These are phyloP conservation scores for Pythium vanterpoolii DNA, from an alignment of 352 stramenopile species.

Conservation along the genomic window DNA sequence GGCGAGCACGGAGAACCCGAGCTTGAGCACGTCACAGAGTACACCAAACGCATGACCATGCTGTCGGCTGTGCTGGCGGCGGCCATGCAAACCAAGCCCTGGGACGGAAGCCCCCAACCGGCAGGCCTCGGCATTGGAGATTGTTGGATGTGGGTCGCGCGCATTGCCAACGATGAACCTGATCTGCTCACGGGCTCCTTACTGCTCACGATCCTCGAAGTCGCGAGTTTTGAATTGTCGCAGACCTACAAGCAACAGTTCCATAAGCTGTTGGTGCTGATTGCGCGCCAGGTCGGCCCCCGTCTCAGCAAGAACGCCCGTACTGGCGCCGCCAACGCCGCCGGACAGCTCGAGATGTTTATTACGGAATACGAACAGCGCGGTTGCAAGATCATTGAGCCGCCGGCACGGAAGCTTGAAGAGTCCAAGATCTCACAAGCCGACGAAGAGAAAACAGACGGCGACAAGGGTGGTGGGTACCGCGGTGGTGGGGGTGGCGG, in stretches of 20 bases:
- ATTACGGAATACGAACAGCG: constrained; percentile 69
- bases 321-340: constrained; percentile 71
- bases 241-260: constrained; percentile 72
- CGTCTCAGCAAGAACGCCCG: constrained; percentile 68
- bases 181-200: constrained; percentile 70
- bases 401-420: constrained; percentile 60
- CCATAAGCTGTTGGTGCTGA: constrained; percentile 71
- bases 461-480: constrained; percentile 27
- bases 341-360: constrained; percentile 69
- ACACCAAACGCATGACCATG: constrained; percentile 81
- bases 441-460: constrained; percentile 69
- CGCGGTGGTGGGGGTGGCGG: constrained; percentile 26
- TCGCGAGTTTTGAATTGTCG: constrained; percentile 64
- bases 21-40: constrained; percentile 75
- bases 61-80: constrained; percentile 62
- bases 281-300: constrained; percentile 59
- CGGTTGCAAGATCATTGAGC: constrained; percentile 48
- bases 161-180: constrained; percentile 63
- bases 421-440: constrained; percentile 60
- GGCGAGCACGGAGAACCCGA: constrained; percentile 36
- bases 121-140: constrained; percentile 54
- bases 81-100: constrained; percentile 66
- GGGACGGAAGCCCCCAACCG: constrained; percentile 48
- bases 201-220: constrained; percentile 74
- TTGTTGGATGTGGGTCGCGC: constrained; percentile 70